phyloP scores from a whole-genome alignment of 2,329 filamentous ascomycete species.

The Talaromyces sp. region DNA sequence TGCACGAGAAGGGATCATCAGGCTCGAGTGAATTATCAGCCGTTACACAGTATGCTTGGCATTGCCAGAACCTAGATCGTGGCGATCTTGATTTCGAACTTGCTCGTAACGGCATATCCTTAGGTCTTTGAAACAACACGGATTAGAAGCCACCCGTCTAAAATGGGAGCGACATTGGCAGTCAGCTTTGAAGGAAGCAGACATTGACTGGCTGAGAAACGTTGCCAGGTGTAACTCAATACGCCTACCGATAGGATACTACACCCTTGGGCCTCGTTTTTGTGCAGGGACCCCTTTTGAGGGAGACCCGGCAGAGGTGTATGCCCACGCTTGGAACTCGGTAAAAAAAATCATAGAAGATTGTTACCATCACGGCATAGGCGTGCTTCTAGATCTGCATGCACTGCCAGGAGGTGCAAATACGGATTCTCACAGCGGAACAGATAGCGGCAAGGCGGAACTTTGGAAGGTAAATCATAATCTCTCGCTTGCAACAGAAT shows the following conservation, averaged over 20 bases:
- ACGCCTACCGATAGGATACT: conserved; percentile 59
- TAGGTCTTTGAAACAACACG: conserved; percentile 42
- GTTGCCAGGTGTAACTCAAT: conserved; percentile 54
- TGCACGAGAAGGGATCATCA: conserved; percentile 42
- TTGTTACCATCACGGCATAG: conserved; percentile 47
- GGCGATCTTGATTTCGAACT: neutral
- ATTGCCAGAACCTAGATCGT: conserved; percentile 10
- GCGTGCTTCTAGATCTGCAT: conserved; percentile 56
- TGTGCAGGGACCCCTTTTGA: conserved; percentile 51
- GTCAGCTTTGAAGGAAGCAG: conserved; percentile 46
- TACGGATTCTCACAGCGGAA: conserved; percentile 52
- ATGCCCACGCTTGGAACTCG: conserved; percentile 50
- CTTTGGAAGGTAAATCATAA: conserved; percentile 47
- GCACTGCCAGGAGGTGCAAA: conserved; percentile 58
- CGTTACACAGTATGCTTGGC: conserved; percentile 28
- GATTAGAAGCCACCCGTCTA: conserved; percentile 44
- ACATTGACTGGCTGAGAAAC: conserved; percentile 51
- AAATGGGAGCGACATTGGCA: conserved; percentile 54
- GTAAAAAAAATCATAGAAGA: conserved; percentile 46
- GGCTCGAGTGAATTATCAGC: conserved; percentile 50
- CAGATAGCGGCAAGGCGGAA: conserved; percentile 47
- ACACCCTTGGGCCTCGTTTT: conserved; percentile 50
- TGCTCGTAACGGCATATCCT: neutral
- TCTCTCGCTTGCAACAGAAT: conserved; percentile 44
- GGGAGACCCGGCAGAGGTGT: conserved; percentile 42